Base-by-base conservation (phyloP, 176 grass and related monocot genomes). In the Bolboschoenus planiculmis region DNA sequence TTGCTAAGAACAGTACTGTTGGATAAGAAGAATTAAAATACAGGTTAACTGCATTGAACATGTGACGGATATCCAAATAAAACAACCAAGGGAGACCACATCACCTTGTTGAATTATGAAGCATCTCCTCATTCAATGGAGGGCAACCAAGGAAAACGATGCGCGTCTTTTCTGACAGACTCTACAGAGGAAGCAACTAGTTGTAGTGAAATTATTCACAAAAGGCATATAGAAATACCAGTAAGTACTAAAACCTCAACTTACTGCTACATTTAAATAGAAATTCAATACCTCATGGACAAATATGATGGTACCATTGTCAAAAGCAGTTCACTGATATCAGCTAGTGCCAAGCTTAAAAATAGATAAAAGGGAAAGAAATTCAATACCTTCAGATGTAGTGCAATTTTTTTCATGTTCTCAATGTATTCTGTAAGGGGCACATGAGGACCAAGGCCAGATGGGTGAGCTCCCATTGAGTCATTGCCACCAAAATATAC, bases 401-500 rank as follows among this genome's bases (percentile, higher is more conserved):
- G 81, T 1, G 88, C 92, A 36, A 97, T 97, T 64, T 84, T 90
- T 87, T 87, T 86, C 90, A 92, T 89, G 85, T 97, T 97, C 36
- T 81, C 85, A 58, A 85, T 71, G 83, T 97, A 97, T 89, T 97
- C 94, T 5, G 84, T 79, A 83, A 97, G 84, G 5, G 94, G 94
- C 40, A 97, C 94, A 81, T 97, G 95, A 82, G 90, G 87, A 77
- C 95, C 90, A 14, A 94, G 88, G 61, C 88, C 90, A 8, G 92
- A 97, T 1, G 87, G 64, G 72, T 94, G 88, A 42, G 88, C 66
- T 48, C 79, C 90, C 48, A 94, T 87, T 1, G 90, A 94, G 58
- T 97, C 95, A 47, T 94, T 97, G 46, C 92, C 95, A 65, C 95
- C 95, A 92, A 97, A 92, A 78, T 97, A 97, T 87, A 94, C 92